These are phyloP conservation scores for Saccharomyces hybrid DNA, from an alignment of 1,139 yeast species.

Conservation along the genomic window DNA sequence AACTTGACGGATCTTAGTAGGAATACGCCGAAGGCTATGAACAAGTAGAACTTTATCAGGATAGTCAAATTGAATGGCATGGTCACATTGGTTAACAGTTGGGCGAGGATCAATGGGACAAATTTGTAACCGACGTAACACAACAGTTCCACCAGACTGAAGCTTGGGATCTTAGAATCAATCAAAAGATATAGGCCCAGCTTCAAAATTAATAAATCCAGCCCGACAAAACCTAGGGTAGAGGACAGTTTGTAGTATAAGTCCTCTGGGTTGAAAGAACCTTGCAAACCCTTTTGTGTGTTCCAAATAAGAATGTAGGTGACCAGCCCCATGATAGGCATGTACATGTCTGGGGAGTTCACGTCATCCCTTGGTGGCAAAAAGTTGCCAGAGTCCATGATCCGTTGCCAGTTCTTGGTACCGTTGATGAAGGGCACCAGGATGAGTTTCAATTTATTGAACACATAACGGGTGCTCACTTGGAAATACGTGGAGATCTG, in stretches of 20 bases:
- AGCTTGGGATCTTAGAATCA: conserved; percentile 28
- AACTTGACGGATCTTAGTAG: conserved; percentile 78
- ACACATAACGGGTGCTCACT: conserved; percentile 82
- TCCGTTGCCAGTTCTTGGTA: conserved; percentile 59
- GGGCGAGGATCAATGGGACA: conserved; percentile 58
- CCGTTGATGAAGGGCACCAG: conserved; percentile 76
- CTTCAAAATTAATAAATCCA: conserved; percentile 59
- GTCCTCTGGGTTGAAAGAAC: conserved; percentile 88
- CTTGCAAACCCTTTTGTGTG: conserved; percentile 75
- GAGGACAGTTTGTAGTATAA: conserved; percentile 88
- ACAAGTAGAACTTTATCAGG: conserved; percentile 39
- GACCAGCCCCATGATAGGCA: conserved; percentile 87
- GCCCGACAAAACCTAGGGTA: conserved; percentile 70
- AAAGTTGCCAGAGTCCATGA: conserved; percentile 36
- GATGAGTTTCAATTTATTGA: conserved; percentile 63
- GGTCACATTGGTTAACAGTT: conserved; percentile 39
- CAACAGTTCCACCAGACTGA: conserved; percentile 67
- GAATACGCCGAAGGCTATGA: conserved; percentile 56
- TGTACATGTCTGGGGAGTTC: conserved; percentile 94
- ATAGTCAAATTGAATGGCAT: conserved; percentile 32
- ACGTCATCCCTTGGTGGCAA: conserved; percentile 45
- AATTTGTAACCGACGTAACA: conserved; percentile 94
- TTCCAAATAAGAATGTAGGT: conserved; percentile 86
- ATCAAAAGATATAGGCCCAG: conserved; percentile 54
- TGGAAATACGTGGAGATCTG: conserved; percentile 62